phyloP scores from a whole-genome alignment of 768 basidiomycete genomes.

The Xerocomus spinulosus region DNA sequence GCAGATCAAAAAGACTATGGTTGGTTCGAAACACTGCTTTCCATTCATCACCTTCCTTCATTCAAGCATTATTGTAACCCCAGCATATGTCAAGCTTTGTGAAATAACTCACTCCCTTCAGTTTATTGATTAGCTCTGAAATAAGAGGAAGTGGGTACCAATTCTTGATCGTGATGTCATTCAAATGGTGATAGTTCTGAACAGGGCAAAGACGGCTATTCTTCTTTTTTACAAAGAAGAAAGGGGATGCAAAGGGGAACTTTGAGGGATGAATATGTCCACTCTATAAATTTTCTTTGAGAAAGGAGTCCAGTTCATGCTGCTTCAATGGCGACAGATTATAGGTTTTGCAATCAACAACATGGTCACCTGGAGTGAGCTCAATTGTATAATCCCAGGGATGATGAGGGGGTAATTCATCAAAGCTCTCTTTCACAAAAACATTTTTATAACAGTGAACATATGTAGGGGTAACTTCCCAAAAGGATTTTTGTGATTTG shows the following conservation, averaged over 20 bases:
- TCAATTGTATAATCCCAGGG: conserved; percentile 12
- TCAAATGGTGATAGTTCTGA: neutral
- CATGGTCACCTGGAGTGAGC: neutral
- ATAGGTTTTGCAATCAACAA: conserved; percentile 3
- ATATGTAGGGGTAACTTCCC: no score
- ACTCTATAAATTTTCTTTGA: conserved; percentile 21
- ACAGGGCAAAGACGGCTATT: neutral
- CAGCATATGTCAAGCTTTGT: neutral
- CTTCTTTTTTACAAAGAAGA: neutral
- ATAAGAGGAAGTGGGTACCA: neutral
- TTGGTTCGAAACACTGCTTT: neutral
- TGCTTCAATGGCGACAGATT: conserved; percentile 17
- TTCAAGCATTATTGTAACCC: neutral
- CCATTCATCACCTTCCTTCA: neutral
- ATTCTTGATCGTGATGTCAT: neutral
- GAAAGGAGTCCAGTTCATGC: conserved; percentile 14
- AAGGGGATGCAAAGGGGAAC: neutral
- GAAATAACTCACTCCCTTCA: neutral
- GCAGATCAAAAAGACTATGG: neutral
- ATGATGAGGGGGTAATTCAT: conserved; percentile 12
- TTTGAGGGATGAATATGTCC: neutral
- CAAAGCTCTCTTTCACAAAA: conserved; percentile 20
- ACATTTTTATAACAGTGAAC: conserved; percentile 13
- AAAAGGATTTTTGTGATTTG: no score
- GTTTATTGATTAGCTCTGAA: neutral